These are phyloP conservation scores for Aspergillus persii DNA, from an alignment of 2,329 filamentous ascomycete species.

Conservation along the genomic window DNA sequence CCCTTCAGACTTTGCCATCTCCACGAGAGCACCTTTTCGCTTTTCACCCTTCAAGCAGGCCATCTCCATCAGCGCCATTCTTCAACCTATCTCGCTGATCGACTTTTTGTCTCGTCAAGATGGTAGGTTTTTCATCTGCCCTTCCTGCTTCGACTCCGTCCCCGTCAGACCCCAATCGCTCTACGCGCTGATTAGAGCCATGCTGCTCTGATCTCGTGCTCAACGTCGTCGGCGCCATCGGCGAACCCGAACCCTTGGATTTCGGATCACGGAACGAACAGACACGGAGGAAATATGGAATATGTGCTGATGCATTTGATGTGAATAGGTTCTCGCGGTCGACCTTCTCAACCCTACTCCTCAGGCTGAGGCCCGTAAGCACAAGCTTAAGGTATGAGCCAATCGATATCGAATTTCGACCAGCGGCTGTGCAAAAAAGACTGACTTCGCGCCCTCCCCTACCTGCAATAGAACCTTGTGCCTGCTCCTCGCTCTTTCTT, in stretches of 20 bases:
- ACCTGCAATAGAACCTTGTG: slow-evolving; percentile 74
- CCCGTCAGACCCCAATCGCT: not conserved
- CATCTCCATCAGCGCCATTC: slow-evolving; percentile 41
- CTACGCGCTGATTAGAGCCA: not conserved
- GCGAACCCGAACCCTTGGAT: not conserved
- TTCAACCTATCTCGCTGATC: slow-evolving; percentile 42
- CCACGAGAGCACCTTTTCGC: slow-evolving; percentile 34
- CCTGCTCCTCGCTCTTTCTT: slow-evolving; percentile 98
- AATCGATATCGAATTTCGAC: slow-evolving; percentile 6
- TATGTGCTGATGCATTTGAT: slow-evolving; percentile 18
- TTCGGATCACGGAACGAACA: not conserved
- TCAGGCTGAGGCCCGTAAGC: slow-evolving; percentile 98
- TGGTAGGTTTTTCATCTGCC: slow-evolving; percentile 34
- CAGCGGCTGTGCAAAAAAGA: not conserved
- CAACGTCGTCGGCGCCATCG: slow-evolving; percentile 16
- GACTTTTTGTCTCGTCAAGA: slow-evolving; percentile 43
- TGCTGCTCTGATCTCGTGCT: slow-evolving; percentile 7
- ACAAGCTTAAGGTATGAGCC: slow-evolving; percentile 96
- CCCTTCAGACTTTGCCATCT: slow-evolving; percentile 35
- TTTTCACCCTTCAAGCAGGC: slow-evolving; percentile 35
- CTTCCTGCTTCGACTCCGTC: slow-evolving; percentile 1
- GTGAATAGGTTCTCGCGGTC: slow-evolving; percentile 92
- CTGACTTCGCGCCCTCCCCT: not conserved
- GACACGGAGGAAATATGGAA: not conserved
- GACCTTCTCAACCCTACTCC: slow-evolving; percentile 99